A percentile compares a stretch with the other conserved stretches of the same genome.
phyloP scores from a whole-genome alignment of 371 early-diverging fungal species.

The Apophysomyces ossiformis region DNA sequence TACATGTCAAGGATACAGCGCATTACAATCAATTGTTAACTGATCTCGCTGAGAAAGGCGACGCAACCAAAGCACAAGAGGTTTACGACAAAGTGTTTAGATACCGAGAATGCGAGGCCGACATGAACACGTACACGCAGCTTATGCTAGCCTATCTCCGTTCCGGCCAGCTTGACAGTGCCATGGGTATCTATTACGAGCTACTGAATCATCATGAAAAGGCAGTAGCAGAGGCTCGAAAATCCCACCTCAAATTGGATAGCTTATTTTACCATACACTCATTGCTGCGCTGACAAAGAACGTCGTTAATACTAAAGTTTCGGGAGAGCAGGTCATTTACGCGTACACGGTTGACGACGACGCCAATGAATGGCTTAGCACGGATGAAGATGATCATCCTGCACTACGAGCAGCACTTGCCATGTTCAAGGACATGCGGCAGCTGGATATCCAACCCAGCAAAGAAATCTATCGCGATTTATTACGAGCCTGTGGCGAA shows the following conservation, averaged over 20 bases:
- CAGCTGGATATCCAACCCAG: conserved; percentile 31
- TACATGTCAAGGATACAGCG: neutral
- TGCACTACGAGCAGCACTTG: conserved; percentile 24
- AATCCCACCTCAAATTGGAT: conserved; percentile 19
- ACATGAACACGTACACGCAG: conserved; percentile 33
- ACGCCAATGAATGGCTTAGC: neutral
- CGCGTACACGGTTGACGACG: conserved; percentile 36
- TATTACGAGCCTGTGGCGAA: conserved; percentile 35
- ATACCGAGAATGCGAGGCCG: conserved; percentile 17
- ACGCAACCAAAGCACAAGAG: conserved; percentile 41
- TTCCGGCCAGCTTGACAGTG: conserved; percentile 26
- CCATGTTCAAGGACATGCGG: conserved; percentile 41
- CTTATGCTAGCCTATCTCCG: conserved; percentile 36
- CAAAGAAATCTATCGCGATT: conserved; percentile 29
- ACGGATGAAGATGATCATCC: conserved; percentile 15
- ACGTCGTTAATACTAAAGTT: neutral
- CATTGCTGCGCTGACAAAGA: conserved; percentile 16
- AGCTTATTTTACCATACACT: conserved; percentile 34
- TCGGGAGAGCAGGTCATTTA: conserved; percentile 12
- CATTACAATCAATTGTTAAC: conserved; percentile 36
- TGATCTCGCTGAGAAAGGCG: conserved; percentile 34
- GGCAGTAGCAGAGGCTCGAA: neutral
- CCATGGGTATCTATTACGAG: conserved; percentile 29
- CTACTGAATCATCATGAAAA: conserved; percentile 30
- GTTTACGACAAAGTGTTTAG: conserved; percentile 44